Base-by-base conservation (phyloP, 2,329 filamentous ascomycete species). In the Cladorrhinum sp. region DNA sequence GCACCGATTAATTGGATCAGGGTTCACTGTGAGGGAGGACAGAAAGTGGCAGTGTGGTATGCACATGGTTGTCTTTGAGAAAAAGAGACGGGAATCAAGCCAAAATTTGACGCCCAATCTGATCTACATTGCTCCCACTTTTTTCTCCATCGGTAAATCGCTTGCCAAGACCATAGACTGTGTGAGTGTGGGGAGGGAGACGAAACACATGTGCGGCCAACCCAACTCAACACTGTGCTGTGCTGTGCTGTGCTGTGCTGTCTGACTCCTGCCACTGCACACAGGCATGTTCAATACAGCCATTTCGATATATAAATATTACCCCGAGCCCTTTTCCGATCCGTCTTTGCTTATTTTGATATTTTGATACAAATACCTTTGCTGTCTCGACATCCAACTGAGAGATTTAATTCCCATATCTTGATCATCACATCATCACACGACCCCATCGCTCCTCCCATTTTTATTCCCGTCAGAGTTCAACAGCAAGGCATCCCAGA, bases 111-210 rank as follows among this genome's bases (percentile, higher is more conserved):
- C 21, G 23, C 39, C 42, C 59, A 60, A 63, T 57, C 51, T 60
- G 63, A 65, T 65, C 61, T 52, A 57, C 63, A 65, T 65, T 63
- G 55, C 58, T 55, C 24, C 60, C 55, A 54, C 62, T 57, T 58
- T 58, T 55, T 59, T 46, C 23, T 50, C 49, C 21, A 48, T 50
- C 46, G 54, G 54, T 59, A 59, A 61, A 61, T 60, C 39, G n/a
- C 52, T 16, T 33, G 62, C 62, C 62, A 64, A 64, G 62, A 54
- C 20, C 30, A 7, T 16, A 30, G 39, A 6, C 23, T 33, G 51
- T 33, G 24, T 18, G 6, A 5, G 18, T 57, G 55, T 39, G 55
- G 42, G 20, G 26, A 42, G 33, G 36, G 36, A 42, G n/a, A 42
- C 10, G 42, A 46, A 16, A 46, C 18, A 46, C 48, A 60, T 36